phyloP scores from a whole-genome alignment of 176 grass and related monocot genomes.

The Cenchrus purpureus region DNA sequence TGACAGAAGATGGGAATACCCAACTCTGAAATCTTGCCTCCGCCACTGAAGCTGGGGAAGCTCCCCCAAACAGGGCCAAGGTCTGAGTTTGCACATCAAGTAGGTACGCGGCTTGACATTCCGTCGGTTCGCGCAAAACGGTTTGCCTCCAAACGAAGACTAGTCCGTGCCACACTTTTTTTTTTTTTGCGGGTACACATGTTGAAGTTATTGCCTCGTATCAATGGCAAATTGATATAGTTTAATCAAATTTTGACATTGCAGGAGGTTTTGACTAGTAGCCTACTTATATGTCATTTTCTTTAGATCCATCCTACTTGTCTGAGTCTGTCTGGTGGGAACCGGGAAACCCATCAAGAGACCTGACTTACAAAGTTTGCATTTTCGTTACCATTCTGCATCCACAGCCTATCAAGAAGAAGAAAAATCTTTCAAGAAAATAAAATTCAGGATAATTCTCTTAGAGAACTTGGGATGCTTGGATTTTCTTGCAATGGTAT shows the following conservation, averaged over 20 bases:
- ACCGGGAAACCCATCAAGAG: background rate
- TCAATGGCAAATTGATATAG: background rate
- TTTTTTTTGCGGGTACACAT: background rate
- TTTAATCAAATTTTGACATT: constrained; percentile 13
- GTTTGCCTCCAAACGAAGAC: background rate
- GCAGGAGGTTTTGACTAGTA: background rate
- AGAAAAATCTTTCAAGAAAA: background rate
- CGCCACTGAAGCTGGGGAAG: no score
- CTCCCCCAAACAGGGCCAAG: no score
- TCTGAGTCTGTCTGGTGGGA: constrained; percentile 22
- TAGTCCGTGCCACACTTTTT: background rate
- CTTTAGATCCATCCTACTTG: background rate
- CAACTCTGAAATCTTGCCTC: no score
- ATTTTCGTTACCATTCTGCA: background rate
- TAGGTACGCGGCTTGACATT: background rate
- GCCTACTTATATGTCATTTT: background rate
- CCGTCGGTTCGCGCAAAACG: background rate
- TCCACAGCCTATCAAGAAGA: background rate
- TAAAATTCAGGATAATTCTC: background rate
- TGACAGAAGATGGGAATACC: no score
- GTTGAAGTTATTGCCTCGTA: background rate
- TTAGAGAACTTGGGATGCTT: background rate
- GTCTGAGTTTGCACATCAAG: no score
- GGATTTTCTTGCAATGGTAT: constrained; percentile 2
- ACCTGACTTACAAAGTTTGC: background rate